phyloP scores from a whole-genome alignment of 495 filamentous ascomycete genomes.

The Podospora pseudoanserina region DNA sequence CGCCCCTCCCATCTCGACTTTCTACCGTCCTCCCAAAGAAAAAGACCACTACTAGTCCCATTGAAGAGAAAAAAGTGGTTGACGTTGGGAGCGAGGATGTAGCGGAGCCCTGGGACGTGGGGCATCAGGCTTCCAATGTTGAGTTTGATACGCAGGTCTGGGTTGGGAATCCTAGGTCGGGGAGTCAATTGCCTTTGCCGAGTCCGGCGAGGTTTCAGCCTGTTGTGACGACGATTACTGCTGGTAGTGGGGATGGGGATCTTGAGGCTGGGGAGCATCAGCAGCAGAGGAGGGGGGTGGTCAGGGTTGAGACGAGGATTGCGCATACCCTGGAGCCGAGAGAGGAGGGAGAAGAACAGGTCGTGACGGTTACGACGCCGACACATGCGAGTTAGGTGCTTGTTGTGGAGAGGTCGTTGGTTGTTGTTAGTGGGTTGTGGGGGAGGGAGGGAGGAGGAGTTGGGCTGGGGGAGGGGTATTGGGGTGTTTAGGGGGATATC shows the following conservation, averaged over 20 bases:
- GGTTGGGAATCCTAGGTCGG: background rate
- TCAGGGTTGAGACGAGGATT: conserved; percentile 18
- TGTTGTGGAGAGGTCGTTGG: conserved; percentile 8
- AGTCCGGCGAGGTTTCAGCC: background rate
- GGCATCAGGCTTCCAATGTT: conserved; percentile 5
- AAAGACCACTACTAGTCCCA: background rate
- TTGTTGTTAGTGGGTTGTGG: conserved; percentile 5
- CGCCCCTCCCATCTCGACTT: background rate
- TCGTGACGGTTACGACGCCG: background rate
- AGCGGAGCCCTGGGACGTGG: background rate
- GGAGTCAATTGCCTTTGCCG: background rate
- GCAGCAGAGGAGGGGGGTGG: conserved; percentile 5
- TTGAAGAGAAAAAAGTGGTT: background rate
- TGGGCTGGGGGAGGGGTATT: background rate
- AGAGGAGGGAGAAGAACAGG: background rate
- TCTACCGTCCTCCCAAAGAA: background rate
- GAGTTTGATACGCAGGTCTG: conserved; percentile 15
- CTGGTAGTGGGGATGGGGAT: background rate
- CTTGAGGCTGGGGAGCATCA: conserved; percentile 7
- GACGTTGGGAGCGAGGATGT: no score
- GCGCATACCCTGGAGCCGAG: conserved; percentile 2
- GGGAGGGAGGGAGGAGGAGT: background rate
- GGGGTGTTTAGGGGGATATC: no score
- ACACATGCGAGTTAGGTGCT: conserved; percentile 15
- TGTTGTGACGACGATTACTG: background rate